phyloP scores from a whole-genome alignment of 73 alveolate species.

The Tetrahymena borealis region DNA sequence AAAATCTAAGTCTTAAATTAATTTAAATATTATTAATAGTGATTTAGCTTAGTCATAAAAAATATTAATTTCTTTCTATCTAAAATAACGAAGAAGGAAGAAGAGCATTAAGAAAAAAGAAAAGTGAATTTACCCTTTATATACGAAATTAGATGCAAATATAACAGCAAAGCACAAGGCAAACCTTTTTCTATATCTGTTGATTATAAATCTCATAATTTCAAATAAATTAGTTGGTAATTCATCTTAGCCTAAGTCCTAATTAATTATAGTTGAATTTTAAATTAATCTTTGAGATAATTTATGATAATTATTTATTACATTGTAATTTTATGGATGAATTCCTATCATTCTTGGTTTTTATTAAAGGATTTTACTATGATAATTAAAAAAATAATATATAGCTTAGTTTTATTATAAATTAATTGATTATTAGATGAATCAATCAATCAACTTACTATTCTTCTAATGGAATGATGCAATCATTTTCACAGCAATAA shows the following conservation, averaged over 20 bases:
- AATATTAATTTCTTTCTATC: too few species aligned
- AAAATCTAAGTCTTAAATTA: too few species aligned
- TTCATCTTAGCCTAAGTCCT: background rate
- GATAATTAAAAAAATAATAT: background rate
- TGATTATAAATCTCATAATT: background rate
- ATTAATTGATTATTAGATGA: background rate
- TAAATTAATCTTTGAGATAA: background rate
- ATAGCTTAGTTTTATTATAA: background rate
- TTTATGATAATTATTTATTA: background rate
- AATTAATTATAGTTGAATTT: background rate
- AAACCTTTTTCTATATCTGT: background rate
- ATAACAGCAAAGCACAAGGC: background rate
- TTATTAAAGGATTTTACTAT: background rate
- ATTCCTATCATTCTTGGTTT: background rate
- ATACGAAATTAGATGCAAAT: background rate
- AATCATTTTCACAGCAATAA: background rate
- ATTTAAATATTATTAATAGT: too few species aligned
- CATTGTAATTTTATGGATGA: background rate
- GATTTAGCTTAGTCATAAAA: too few species aligned
- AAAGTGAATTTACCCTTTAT: background rate
- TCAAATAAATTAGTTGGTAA: background rate
- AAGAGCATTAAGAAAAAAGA: too few species aligned
- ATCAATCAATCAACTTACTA: too few species aligned
- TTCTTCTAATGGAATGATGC: background rate
- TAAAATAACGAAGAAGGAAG: too few species aligned